phyloP scores from a whole-genome alignment of 768 basidiomycete species.

The Tulasnella sp. region DNA sequence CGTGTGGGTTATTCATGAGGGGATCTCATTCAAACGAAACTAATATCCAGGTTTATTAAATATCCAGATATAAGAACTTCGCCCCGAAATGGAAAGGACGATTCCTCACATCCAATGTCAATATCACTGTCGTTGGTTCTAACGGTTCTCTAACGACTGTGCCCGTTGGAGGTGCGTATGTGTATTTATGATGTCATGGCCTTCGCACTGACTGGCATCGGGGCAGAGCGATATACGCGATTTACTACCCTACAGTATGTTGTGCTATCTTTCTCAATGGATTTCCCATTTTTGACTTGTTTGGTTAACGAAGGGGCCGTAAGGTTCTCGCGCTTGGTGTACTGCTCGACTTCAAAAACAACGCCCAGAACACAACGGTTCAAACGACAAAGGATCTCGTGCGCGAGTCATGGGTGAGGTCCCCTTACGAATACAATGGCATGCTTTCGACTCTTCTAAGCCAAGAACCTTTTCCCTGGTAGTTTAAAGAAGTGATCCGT shows the following conservation, averaged over 20 bases:
- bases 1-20: slow-evolving; percentile 45
- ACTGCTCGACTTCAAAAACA: slow-evolving; percentile 64
- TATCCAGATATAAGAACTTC: slow-evolving; percentile 47
- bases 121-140: slow-evolving; percentile 57
- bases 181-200: too few relatives aligned
- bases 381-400: slow-evolving; percentile 67
- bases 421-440: background rate
- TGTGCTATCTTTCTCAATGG: background rate
- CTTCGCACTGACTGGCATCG: too few relatives aligned
- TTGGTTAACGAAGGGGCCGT: slow-evolving; percentile 38
- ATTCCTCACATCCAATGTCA: slow-evolving; percentile 77
- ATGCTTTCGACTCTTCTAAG: background rate
- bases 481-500: slow-evolving; percentile 69
- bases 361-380: slow-evolving; percentile 61
- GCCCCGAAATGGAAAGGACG: slow-evolving; percentile 53
- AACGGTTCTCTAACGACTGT: slow-evolving; percentile 30
- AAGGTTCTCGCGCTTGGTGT: slow-evolving; percentile 73
- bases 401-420: slow-evolving; percentile 60
- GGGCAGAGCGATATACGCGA: slow-evolving; percentile 54
- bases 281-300: background rate
- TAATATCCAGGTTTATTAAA: slow-evolving; percentile 20
- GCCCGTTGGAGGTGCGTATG: slow-evolving; percentile 34
- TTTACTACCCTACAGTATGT: slow-evolving; percentile 63
- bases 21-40: too few relatives aligned
- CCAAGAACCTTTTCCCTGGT: background rate